Evolutionary conservation across 2,329 filamentous ascomycete species (phyloP).

Genomic region (Sclerotinia subarctica): DNA sequence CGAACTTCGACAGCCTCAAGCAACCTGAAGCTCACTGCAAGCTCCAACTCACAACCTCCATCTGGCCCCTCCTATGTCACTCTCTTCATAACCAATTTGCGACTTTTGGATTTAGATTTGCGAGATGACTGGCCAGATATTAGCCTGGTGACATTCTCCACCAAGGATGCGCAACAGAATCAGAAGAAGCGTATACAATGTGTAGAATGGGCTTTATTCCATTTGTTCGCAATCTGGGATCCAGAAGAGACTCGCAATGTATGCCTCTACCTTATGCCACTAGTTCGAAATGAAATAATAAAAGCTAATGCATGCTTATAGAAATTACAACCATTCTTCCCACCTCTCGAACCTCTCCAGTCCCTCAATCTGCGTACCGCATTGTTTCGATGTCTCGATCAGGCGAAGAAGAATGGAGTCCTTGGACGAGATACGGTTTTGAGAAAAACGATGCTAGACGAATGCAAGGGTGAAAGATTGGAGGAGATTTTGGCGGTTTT

Average conservation of each 20-base stretch:
- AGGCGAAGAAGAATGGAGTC: slow-evolving; percentile 81
- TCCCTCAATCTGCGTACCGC: slow-evolving; percentile 86
- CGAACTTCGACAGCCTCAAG: slow-evolving; percentile 29
- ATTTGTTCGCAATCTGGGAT: slow-evolving; percentile 83
- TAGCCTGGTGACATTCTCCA: slow-evolving; percentile 64
- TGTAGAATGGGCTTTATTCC: slow-evolving; percentile 88
- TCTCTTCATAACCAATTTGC: slow-evolving; percentile 79
- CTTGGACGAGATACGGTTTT: slow-evolving; percentile 77
- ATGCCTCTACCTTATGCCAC: slow-evolving; percentile 26
- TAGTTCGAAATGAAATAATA: no score
- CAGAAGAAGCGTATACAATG: slow-evolving; percentile 79
- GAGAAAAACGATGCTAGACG: slow-evolving; percentile 93
- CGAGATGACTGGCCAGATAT: slow-evolving; percentile 78
- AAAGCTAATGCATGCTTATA: slow-evolving; percentile 39
- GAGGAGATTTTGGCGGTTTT: slow-evolving; percentile 83
- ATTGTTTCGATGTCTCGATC: slow-evolving; percentile 75
- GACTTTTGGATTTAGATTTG: slow-evolving; percentile 75
- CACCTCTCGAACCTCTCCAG: slow-evolving; percentile 83
- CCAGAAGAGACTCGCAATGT: slow-evolving; percentile 71
- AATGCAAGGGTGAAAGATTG: slow-evolving; percentile 88
- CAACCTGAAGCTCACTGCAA: slow-evolving; percentile 25
- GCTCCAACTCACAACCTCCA: slow-evolving; percentile 19
- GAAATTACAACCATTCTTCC: slow-evolving; percentile 90
- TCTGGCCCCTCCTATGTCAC: slow-evolving; percentile 51
- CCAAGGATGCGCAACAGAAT: slow-evolving; percentile 62